A percentile compares a stretch with the other conserved stretches of the same genome.
Evolutionary conservation across 2,329 filamentous ascomycete species (phyloP).

Genomic region (Fusarium buharicum): DNA sequence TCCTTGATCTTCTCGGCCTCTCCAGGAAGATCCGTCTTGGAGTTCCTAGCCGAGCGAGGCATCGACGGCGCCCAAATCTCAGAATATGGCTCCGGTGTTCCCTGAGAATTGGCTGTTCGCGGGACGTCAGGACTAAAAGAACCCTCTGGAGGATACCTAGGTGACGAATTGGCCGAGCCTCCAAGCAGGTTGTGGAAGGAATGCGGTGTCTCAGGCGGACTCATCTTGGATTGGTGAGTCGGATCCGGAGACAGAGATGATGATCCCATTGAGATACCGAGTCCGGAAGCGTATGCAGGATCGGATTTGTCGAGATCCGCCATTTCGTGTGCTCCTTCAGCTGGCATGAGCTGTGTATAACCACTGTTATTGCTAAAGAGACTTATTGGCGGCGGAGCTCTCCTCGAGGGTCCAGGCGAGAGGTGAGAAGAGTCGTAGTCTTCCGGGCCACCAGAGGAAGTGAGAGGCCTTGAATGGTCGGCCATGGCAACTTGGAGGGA

Average conservation of each 20-base stretch:
- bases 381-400: slow-evolving; percentile 22
- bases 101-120: slow-evolving; percentile 5
- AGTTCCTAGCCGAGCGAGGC: slow-evolving; percentile 22
- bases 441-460: slow-evolving; percentile 20
- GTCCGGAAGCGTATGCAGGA: slow-evolving; percentile 22
- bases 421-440: slow-evolving; percentile 16
- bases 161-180: slow-evolving; percentile 8
- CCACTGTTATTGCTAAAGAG: slow-evolving; percentile 38
- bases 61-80: slow-evolving; percentile 41
- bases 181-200: slow-evolving; percentile 36
- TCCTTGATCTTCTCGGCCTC: slow-evolving; percentile 8
- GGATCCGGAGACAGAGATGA: slow-evolving; percentile 25
- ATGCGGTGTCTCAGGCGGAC: slow-evolving; percentile 39
- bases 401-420: slow-evolving; percentile 14
- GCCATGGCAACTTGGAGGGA: slow-evolving; percentile 24
- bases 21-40: not conserved
- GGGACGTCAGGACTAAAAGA: slow-evolving; percentile 26
- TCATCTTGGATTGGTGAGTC: slow-evolving; percentile 14
- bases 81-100: slow-evolving; percentile 32
- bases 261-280: slow-evolving; percentile 34
- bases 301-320: slow-evolving; percentile 23
- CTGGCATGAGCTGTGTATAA: slow-evolving; percentile 38
- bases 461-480: slow-evolving; percentile 26
- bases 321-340: slow-evolving; percentile 37
- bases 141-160: slow-evolving; percentile 7